Evolutionary conservation across 1,284 basidiomycete species (phyloP), one percentile per base, ranked within the genome.

Genomic region (Ganoderma multipileum): DNA sequence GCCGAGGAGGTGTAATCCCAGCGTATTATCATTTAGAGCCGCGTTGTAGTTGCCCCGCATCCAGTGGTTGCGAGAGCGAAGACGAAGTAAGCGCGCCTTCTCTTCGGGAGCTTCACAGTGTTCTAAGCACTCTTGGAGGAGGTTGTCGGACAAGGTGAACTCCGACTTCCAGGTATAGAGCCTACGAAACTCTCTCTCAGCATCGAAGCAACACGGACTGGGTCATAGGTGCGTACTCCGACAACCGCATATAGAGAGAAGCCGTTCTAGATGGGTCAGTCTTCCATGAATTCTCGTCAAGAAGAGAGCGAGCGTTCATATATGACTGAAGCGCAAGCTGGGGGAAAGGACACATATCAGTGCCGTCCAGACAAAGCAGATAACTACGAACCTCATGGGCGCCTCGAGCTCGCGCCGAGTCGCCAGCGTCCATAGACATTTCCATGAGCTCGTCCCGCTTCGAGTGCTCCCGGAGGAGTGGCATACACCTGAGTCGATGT

Each of bases 131-230:
- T 89, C 85, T 26, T 80, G 75, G 28, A 91, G 80, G 58, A 88
- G 83, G 12, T 74, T 71, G 73, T 89, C 85, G 2, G 90, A 90
- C 42, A 77, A 73, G 6, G 78, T 78, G 69, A 86, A 84, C 70
- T 90, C 84, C 11, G 89, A 87, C 82, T 88, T 86, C 90, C 90
- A 92, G 11, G 86, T 89, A 33, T 82, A 84, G 12, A 91, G 79
- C 59, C 89, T 90, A 70, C 1, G 23, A 38, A 42, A 23, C 26
- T 44, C 54, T 41, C 38, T n/a, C 4, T 70, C 58, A 61, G 63
- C 42, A 36, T 44, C 36, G n/a, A 36, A 20, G 6, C 14, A 23
- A 14, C 30, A 20, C 4, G 12, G 33, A 16, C 2, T 26, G 14
- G 14, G 33, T n/a, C n/a, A 59, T n/a, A 28, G 12, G 9, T 26